Evolutionary conservation across 192 early-diverging fungal species (phyloP), one percentile per base, ranked within the genome.

Genomic region (Phlyctochytrium arcticum): DNA sequence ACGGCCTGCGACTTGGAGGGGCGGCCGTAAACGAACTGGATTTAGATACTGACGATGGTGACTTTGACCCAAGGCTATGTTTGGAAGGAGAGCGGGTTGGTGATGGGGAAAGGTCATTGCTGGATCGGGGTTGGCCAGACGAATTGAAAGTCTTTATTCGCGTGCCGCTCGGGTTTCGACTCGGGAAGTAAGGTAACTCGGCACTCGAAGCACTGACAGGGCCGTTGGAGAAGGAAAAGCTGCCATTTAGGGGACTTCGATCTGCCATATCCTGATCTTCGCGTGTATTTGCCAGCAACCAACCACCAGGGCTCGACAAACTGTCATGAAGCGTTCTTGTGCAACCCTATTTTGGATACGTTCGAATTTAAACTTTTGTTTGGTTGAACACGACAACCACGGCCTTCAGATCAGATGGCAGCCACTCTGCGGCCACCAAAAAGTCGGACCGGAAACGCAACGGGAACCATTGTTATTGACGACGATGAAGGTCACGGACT

Each of bases 401-500:
- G n/a, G n/a, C n/a, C n/a, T n/a, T n/a, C n/a, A n/a, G n/a, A n/a
- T n/a, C n/a, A n/a, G n/a, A 44, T 44, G 39, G 12, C 39, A 12
- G 15, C 12, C 21, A 44, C 39, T 44, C 21, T 44, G 39, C 12
- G 21, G 21, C 39, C 39, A n/a, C 39, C 39, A 19, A 44, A 44
- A 44, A n/a, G n/a, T n/a, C 39, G 39, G 21, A 44, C 12, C 15
- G 2, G 15, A n/a, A n/a, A 12, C 39, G 39, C 39, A 44, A 44
- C 12, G 39, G 39, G 39, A 12, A 19, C 39, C 2, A 44, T 44
- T n/a, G 39, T n/a, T 19, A 44, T 44, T 44, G 66, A 68, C 56
- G 66, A 68, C 37, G 66, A 68, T 29, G 66, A 68, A n/a, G 27
- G 33, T 2, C 47, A 60, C 29, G 48, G 47, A 3, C 49, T 68